Conservation (phyloP, 495 filamentous ascomycete genomes). For the Daldinia caldariorum region DNA sequence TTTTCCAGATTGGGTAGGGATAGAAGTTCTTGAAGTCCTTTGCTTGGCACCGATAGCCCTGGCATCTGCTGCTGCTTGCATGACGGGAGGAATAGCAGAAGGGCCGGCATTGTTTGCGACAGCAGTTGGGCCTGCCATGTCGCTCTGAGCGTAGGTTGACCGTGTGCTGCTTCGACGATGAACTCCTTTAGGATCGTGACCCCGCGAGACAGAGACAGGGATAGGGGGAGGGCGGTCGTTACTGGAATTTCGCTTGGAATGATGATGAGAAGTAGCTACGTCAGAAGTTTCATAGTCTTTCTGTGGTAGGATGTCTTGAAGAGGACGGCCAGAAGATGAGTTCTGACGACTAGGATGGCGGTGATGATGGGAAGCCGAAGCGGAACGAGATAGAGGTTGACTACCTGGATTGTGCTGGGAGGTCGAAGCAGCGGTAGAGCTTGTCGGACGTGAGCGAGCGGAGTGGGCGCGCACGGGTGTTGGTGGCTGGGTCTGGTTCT, state of each 20-base stretch:
- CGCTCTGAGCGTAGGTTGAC: slow-evolving; percentile 47
- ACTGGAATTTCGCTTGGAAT: slow-evolving; percentile 53
- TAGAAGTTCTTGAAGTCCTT: slow-evolving; percentile 77
- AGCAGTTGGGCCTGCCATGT: slow-evolving; percentile 63
- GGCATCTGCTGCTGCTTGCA: slow-evolving; percentile 57
- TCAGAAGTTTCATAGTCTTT: slow-evolving; percentile 56
- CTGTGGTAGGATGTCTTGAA: slow-evolving; percentile 52
- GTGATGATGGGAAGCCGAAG: slow-evolving; percentile 46
- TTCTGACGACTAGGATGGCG: slow-evolving; percentile 48
- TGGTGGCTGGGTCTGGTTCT: slow-evolving; percentile 37
- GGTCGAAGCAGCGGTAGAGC: slow-evolving; percentile 31
- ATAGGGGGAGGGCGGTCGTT: slow-evolving; percentile 50
- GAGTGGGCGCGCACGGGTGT: slow-evolving; percentile 44
- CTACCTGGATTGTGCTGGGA: slow-evolving; percentile 34
- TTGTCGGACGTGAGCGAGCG: slow-evolving; percentile 47
- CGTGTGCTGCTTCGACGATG: slow-evolving; percentile 56
- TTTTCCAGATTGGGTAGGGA: slow-evolving; percentile 82
- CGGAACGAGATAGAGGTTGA: slow-evolving; percentile 45
- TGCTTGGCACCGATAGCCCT: slow-evolving; percentile 58
- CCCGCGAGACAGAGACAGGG: slow-evolving; percentile 42
- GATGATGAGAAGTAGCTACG: slow-evolving; percentile 47
- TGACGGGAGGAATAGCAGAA: slow-evolving; percentile 54
- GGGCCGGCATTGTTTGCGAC: slow-evolving; percentile 59
- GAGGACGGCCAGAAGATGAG: slow-evolving; percentile 49
- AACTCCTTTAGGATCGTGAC: slow-evolving; percentile 55